phyloP scores from a whole-genome alignment of 2,329 filamentous ascomycete genomes.

The Epichloe hybrida region DNA sequence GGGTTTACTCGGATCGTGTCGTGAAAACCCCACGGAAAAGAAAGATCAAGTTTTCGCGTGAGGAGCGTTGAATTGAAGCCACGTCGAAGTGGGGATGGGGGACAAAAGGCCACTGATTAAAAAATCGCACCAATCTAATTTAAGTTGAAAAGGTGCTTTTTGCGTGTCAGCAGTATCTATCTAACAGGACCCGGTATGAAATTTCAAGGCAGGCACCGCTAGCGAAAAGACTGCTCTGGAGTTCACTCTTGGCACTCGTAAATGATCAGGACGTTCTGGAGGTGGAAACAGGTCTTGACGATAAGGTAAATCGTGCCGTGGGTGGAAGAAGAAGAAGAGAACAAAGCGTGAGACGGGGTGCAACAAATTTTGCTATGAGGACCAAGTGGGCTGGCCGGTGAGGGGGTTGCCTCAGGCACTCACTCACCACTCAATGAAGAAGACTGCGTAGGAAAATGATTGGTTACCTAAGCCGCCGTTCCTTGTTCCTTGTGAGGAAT shows the following conservation, averaged over 20 bases:
- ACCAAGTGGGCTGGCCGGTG: background rate
- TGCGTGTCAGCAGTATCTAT: slow-evolving; percentile 80
- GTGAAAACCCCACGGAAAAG: background rate
- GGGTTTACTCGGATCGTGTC: background rate
- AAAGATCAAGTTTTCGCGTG: background rate
- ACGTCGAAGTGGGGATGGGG: background rate
- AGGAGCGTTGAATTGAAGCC: background rate
- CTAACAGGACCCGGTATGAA: slow-evolving; percentile 76
- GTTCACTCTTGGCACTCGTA: slow-evolving; percentile 69
- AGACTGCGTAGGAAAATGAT: background rate
- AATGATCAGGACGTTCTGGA: slow-evolving; percentile 84
- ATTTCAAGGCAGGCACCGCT: slow-evolving; percentile 68
- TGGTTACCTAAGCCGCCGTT: background rate
- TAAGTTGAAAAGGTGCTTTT: background rate
- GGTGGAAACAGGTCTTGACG: slow-evolving; percentile 60
- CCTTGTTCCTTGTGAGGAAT: too few relatives aligned
- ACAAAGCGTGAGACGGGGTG: slow-evolving; percentile 4
- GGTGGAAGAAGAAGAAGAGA: slow-evolving; percentile 24
- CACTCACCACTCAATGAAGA: too few relatives aligned
- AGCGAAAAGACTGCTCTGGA: slow-evolving; percentile 80
- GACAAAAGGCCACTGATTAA: background rate
- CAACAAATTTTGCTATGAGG: slow-evolving; percentile 6
- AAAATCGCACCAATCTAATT: background rate
- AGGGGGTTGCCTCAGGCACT: slow-evolving; percentile 16
- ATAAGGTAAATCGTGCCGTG: slow-evolving; percentile 84